phyloP scores from a whole-genome alignment of 140 eudicot species.

The Senecio squalidus region DNA sequence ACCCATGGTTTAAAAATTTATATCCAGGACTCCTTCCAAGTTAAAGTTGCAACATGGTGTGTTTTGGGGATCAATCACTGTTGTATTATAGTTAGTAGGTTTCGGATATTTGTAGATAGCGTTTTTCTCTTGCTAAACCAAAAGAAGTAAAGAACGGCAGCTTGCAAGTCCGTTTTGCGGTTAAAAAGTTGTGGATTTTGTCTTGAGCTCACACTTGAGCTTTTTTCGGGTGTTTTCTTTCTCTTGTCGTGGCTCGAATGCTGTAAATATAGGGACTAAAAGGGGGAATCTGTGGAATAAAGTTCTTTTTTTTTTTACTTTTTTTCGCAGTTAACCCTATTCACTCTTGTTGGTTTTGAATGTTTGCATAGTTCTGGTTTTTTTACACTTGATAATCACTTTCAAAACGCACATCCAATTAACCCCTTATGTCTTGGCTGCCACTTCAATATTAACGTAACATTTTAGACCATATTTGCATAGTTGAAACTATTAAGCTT shows the following conservation, averaged over 20 bases:
- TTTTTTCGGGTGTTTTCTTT: neutral
- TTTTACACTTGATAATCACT: too few species aligned
- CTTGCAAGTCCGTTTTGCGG: neutral
- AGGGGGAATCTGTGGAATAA: too few species aligned
- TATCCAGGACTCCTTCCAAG: neutral
- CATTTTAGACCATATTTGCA: too few species aligned
- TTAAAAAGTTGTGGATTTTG: neutral
- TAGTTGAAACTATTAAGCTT: too few species aligned
- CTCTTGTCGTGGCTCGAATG: neutral
- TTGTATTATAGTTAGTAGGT: neutral
- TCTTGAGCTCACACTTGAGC: neutral
- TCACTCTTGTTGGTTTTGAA: too few species aligned
- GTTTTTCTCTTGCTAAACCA: neutral
- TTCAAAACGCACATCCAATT: too few species aligned
- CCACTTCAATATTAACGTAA: too few species aligned
- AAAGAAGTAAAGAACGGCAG: neutral
- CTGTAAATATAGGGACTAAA: neutral
- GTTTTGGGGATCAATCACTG: neutral
- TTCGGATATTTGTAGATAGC: neutral
- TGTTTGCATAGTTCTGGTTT: too few species aligned
- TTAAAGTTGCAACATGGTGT: neutral
- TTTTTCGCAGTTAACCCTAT: too few species aligned
- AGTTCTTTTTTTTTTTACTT: too few species aligned
- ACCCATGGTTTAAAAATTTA: neutral
- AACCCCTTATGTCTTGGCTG: too few species aligned